Percentiles rank a stretch among this genome's conserved stretches.
phyloP scores from a whole-genome alignment of 192 early-diverging fungal species.

The Linnemannia elongata region DNA sequence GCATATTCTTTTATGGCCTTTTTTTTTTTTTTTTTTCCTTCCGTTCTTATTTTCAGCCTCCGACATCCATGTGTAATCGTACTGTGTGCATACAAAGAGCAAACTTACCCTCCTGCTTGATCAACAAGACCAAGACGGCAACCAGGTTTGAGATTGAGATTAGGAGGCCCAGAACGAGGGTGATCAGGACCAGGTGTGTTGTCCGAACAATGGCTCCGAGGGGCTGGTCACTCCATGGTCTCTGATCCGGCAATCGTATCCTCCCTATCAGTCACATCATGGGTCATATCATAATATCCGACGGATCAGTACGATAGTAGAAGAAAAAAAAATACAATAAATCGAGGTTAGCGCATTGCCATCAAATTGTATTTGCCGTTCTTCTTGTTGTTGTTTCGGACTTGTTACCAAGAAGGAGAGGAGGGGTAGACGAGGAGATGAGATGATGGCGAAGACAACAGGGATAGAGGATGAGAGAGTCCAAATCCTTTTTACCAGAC shows the following conservation, averaged over 20 bases:
- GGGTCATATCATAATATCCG: background rate
- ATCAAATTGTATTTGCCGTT: background rate
- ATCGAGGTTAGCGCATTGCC: background rate
- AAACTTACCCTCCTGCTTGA: slow-evolving; percentile 35
- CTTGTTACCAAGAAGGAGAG: background rate
- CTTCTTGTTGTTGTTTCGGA: background rate
- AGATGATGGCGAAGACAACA: background rate
- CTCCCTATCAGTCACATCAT: slow-evolving; percentile 13
- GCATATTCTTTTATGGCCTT: background rate
- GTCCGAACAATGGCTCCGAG: slow-evolving; percentile 9
- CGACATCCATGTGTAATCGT: background rate
- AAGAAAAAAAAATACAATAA: background rate
- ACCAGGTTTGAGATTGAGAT: slow-evolving; percentile 34
- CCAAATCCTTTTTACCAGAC: background rate
- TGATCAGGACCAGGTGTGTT: slow-evolving; percentile 21
- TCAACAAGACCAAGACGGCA: slow-evolving; percentile 25
- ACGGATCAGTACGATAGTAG: background rate
- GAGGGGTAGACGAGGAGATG: background rate
- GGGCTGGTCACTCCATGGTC: slow-evolving; percentile 30
- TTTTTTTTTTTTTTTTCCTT: background rate
- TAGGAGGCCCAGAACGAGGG: slow-evolving; percentile 23
- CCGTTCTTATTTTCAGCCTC: background rate
- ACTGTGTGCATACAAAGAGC: background rate
- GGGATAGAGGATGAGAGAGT: background rate
- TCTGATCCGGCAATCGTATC: slow-evolving; percentile 28